Percentiles rank a stretch among this genome's conserved stretches.
Evolutionary conservation across 1,284 basidiomycete species (phyloP).

Genomic region (Ustilago nuda): DNA sequence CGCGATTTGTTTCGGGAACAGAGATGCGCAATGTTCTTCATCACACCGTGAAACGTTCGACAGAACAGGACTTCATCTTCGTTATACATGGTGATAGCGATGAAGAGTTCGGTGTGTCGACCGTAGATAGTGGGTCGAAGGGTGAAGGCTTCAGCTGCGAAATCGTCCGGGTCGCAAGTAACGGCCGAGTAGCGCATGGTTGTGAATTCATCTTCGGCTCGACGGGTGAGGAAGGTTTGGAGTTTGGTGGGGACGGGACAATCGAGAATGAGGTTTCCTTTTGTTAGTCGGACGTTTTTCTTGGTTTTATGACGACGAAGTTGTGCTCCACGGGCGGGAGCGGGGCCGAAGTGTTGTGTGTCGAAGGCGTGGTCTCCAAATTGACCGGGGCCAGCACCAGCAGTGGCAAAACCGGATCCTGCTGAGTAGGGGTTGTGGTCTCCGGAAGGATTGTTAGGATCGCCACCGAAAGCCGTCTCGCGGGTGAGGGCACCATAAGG

Average conservation of each 20-base stretch:
- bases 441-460: constrained; percentile 3
- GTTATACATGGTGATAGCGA: constrained; percentile 85
- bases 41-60: constrained; percentile 93
- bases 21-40: constrained; percentile 75
- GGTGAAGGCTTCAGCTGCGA: constrained; percentile 83
- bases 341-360: constrained; percentile 67
- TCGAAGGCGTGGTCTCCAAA: constrained; percentile 46
- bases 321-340: constrained; percentile 62
- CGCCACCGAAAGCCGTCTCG: constrained; percentile 28
- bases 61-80: constrained; percentile 94
- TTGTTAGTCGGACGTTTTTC: constrained; percentile 66
- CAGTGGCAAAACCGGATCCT: background rate
- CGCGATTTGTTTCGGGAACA: constrained; percentile 92
- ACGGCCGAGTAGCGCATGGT: constrained; percentile 73
- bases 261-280: constrained; percentile 70
- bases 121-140: constrained; percentile 84
- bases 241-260: constrained; percentile 69
- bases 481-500: constrained; percentile 32
- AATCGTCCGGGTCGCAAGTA: constrained; percentile 80
- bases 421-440: constrained; percentile 14
- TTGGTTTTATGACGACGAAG: constrained; percentile 70
- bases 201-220: constrained; percentile 84
- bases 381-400: constrained; percentile 1
- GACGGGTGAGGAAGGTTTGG: constrained; percentile 77
- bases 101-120: constrained; percentile 87